Percentiles rank a stretch among this genome's conserved stretches.
phyloP scores from a whole-genome alignment of 176 grass and related monocot genomes.

The Hordeum vulgare region MorexV3_pseudomolecules_assembly NC_058521.1:599429908-599430407 shows the following conservation, averaged over 20 bases:
- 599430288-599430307: too few species aligned
- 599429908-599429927: neutral
- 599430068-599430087: neutral
- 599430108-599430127: neutral
- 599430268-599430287: too few species aligned
- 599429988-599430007: neutral
- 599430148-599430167: neutral
- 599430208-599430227: neutral
- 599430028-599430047: too few species aligned
- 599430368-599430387: too few species aligned
- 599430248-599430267: neutral
- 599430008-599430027: neutral
- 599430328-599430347: too few species aligned
- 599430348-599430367: too few species aligned
- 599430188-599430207: neutral
- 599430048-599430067: neutral
- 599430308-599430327: too few species aligned
- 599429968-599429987: neutral
- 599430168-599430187: neutral
- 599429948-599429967: neutral
- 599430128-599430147: neutral
- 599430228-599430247: neutral
- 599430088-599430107: too few species aligned
- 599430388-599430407: too few species aligned
- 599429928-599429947: too few species aligned